phyloP scores from a whole-genome alignment of 257 asterid species.

The Solanum chaucha region DNA sequence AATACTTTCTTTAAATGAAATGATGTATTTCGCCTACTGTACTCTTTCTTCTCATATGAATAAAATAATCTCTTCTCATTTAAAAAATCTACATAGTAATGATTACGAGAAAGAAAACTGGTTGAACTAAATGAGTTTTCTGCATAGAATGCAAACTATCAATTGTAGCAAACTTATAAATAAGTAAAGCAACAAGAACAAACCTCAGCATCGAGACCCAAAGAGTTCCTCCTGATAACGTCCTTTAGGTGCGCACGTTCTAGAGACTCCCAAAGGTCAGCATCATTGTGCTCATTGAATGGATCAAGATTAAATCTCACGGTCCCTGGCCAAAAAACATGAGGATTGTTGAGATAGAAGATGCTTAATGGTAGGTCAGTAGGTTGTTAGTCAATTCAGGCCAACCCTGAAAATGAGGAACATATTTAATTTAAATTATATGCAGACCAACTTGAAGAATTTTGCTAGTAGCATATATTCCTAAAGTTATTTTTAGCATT shows the following conservation, averaged over 20 bases:
- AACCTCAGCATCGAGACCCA: constrained; percentile 93
- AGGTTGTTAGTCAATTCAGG: neutral
- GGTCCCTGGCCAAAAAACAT: constrained; percentile 41
- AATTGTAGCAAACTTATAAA: neutral
- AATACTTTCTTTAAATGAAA: neutral
- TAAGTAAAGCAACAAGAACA: neutral
- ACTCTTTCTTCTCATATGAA: neutral
- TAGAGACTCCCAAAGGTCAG: constrained; percentile 96
- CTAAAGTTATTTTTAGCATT: neutral
- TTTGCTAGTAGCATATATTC: neutral
- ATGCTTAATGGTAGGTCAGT: neutral
- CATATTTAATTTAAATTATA: neutral
- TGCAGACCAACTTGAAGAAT: neutral
- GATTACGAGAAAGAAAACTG: neutral
- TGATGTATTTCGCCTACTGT: neutral
- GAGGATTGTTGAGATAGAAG: neutral
- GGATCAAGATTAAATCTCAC: constrained; percentile 97
- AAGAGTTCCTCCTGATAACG: constrained; percentile 67
- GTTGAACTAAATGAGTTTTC: neutral
- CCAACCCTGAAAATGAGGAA: neutral
- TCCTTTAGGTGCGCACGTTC: constrained; percentile 96
- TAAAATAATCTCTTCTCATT: neutral
- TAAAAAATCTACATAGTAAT: neutral
- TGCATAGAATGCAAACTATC: neutral
- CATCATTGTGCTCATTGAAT: constrained; percentile 87